Conservation (phyloP, 148 eudicot species). For the Silene conica region DNA sequence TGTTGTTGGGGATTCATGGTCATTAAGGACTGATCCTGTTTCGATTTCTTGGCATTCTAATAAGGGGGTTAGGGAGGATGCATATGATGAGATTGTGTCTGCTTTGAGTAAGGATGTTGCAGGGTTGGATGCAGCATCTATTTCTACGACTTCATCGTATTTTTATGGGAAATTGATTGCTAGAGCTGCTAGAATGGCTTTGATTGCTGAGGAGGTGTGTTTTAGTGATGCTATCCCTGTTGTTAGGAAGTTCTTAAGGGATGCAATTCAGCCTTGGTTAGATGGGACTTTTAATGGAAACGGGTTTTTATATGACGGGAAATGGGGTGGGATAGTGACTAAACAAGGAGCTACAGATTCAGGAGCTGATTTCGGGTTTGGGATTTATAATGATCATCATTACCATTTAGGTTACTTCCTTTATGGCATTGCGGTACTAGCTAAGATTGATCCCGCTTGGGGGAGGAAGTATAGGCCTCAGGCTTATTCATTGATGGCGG, state of each 20-base stretch:
- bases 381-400: conserved; percentile 85
- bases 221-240: conserved; percentile 58
- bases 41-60: conserved; percentile 85
- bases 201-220: conserved; percentile 86
- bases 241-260: conserved; percentile 58
- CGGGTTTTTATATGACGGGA: conserved; percentile 72
- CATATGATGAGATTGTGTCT: conserved; percentile 49
- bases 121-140: conserved; percentile 37
- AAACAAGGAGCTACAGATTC: conserved; percentile 66
- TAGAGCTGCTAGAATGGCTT: conserved; percentile 84
- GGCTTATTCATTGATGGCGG: conserved; percentile 79
- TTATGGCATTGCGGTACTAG: conserved; percentile 80
- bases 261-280: conserved; percentile 82
- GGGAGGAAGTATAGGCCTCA: conserved; percentile 73
- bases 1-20: conserved; percentile 88
- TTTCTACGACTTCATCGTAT: conserved; percentile 68
- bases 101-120: conserved; percentile 66
- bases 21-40: conserved; percentile 58
- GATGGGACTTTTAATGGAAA: conserved; percentile 67
- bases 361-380: conserved; percentile 92
- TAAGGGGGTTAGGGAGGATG: conserved; percentile 56
- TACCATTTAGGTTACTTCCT: conserved; percentile 82
- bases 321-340: conserved; percentile 90
- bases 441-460: conserved; percentile 89
- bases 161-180: conserved; percentile 81